A percentile compares a stretch with the other conserved stretches of the same genome.
phyloP scores from a whole-genome alignment of 1,139 yeast genomes.

The Yamadazyma sp. region DNA sequence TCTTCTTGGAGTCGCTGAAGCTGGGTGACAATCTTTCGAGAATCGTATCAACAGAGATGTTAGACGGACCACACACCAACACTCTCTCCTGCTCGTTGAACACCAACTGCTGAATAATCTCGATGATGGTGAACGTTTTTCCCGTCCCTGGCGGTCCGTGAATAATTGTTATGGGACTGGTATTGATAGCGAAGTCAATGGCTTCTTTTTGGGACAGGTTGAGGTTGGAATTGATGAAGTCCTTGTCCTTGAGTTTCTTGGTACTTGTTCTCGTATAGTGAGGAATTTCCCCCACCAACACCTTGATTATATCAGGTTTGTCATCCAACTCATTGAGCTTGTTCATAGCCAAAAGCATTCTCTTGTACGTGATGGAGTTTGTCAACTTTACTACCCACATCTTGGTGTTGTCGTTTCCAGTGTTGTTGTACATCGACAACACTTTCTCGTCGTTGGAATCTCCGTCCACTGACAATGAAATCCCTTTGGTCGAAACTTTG shows the following conservation, averaged over 20 bases:
- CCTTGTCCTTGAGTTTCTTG: conserved; percentile 9
- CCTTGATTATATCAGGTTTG: conserved; percentile 38
- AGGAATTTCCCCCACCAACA: conserved; percentile 45
- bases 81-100: conserved; percentile 60
- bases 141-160: conserved; percentile 59
- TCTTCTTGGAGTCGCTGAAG: conserved; percentile 20
- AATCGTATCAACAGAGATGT: conserved; percentile 91
- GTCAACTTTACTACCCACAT: conserved; percentile 68
- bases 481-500: conserved; percentile 41
- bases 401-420: conserved; percentile 36
- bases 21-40: conserved; percentile 67
- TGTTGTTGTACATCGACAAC: conserved; percentile 44
- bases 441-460: conserved; percentile 50
- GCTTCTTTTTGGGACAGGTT: conserved; percentile 67
- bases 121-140: conserved; percentile 81
- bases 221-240: conserved; percentile 51
- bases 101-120: conserved; percentile 73
- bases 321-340: conserved; percentile 53
- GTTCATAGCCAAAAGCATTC: conserved; percentile 81
- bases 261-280: conserved; percentile 21
- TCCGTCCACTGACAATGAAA: conserved; percentile 62
- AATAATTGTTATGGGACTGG: conserved; percentile 44
- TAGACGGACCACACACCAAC: conserved; percentile 92
- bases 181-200: conserved; percentile 37
- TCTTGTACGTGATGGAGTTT: conserved; percentile 66